phyloP scores from a whole-genome alignment of 257 asterid genomes.

The Penstemon barbatus region DNA sequence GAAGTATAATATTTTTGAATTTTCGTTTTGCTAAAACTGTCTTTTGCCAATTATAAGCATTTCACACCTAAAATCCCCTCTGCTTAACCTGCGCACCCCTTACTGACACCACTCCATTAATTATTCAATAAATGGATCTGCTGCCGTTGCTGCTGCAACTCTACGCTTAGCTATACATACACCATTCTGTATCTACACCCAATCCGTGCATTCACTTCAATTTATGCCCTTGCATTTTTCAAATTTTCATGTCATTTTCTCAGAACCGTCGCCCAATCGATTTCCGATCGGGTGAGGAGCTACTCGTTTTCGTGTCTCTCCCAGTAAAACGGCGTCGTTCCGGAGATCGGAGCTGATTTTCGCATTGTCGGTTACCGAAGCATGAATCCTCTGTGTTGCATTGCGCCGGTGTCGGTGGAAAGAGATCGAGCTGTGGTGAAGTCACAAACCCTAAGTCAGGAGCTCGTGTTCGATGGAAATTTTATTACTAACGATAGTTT shows the following conservation, averaged over 20 bases:
- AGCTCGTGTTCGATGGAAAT: conserved; percentile 42
- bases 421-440: conserved; percentile 75
- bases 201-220: conserved; percentile 29
- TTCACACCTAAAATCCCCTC: not conserved
- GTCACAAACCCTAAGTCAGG: conserved; percentile 59
- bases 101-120: conserved; percentile 43
- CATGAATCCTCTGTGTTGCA: conserved; percentile 99
- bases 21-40: no score
- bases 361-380: conserved; percentile 15
- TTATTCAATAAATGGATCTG: conserved; percentile 52
- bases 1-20: no score
- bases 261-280: conserved; percentile 54
- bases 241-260: conserved; percentile 43
- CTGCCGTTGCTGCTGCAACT: conserved; percentile 26
- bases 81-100: conserved; percentile 58
- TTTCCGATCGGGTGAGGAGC: conserved; percentile 58
- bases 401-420: conserved; percentile 95
- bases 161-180: conserved; percentile 35
- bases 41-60: no score
- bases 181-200: conserved; percentile 32
- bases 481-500: conserved; percentile 25
- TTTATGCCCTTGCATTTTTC: conserved; percentile 17
- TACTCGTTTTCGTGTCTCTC: not conserved
- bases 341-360: conserved; percentile 38
- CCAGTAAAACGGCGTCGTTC: conserved; percentile 27